phyloP scores from a whole-genome alignment of 495 filamentous ascomycete species.

The Rusavskia elegans region DNA sequence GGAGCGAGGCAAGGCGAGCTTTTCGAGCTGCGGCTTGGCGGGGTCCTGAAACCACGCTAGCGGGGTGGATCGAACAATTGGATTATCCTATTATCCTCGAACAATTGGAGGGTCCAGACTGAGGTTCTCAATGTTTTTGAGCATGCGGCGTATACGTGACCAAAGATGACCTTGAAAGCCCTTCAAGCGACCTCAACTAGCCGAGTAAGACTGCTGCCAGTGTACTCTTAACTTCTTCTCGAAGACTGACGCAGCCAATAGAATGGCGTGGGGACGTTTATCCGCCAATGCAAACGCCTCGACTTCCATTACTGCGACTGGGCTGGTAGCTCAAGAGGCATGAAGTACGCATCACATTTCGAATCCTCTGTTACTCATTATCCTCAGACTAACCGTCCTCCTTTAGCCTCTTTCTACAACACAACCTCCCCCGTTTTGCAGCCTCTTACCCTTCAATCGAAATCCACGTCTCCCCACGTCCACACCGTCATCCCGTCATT shows the following conservation, averaged over 20 bases:
- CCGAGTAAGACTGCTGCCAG: no score
- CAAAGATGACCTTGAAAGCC: no score
- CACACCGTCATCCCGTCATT: conserved; percentile 72
- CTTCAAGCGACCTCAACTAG: no score
- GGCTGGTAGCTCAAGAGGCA: conserved; percentile 78
- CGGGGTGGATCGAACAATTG: no score
- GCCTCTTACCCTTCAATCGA: conserved; percentile 73
- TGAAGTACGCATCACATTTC: conserved; percentile 56
- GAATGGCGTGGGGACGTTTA: conserved; percentile 95
- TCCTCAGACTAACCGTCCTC: not conserved
- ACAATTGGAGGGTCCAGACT: no score
- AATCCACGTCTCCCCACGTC: conserved; percentile 77
- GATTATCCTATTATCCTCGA: no score
- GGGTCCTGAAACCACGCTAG: no score
- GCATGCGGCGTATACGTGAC: no score
- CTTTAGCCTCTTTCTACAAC: conserved; percentile 3
- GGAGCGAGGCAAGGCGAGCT: no score
- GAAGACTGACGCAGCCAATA: conserved; percentile 17
- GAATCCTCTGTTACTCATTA: not conserved
- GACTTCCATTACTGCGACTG: conserved; percentile 96
- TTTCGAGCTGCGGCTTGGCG: no score
- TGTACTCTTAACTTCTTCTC: no score
- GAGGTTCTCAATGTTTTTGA: no score
- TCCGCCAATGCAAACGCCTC: conserved; percentile 89
- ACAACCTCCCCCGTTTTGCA: conserved; percentile 61